Evolutionary conservation across 2,329 filamentous ascomycete genomes (phyloP), one percentile per base, ranked within the genome.

Genomic region (Penicillium sp.): DNA sequence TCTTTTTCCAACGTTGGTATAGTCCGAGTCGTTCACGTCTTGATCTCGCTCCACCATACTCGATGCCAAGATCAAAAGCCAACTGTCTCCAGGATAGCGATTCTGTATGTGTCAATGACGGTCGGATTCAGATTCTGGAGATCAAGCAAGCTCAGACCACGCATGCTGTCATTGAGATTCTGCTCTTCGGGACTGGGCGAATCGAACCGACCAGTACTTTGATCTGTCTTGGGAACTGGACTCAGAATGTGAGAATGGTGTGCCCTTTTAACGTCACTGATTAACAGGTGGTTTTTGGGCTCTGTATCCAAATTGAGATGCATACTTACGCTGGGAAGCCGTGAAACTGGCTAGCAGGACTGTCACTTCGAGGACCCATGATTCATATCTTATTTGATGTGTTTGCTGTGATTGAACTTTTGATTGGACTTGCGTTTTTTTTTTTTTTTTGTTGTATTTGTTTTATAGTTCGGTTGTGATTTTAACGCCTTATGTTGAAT

Each of bases 401-500:
- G 43, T 27, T 2, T 31, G 24, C 29, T 39, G 14, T 6, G 16
- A 8, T 6, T 50, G 22, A 39, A 37, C 47, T 49, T 35, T 35
- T 49, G n/a, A 37, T 24, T 37, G 33, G 33, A 41, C 9, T 41
- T 22, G 2, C 9, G 21, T 39, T 39, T 33, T 33, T 47, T 29
- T 27, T 1, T 13, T 37, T 52, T 5, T 39, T 39, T 33, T 33
- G 31, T 29, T 27, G 3, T 13, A 46, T 52, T 5, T 27, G 8
- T 46, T 52, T 5, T 27, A 8, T 29, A 29, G 29, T 46, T 46
- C 39, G 27, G 37, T 46, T 46, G 26, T 46, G 41, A 47, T 48
- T 53, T 53, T 41, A n/a, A 29, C 35, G 44, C 48, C 22, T 53
- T 41, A 6, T 53, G 52, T 53, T 43, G 33, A 50, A 50, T 50